A percentile compares a stretch with the other conserved stretches of the same genome.
These are phyloP conservation scores for Salix arbutifolia DNA, from an alignment of 345 rosid species.

Conservation along the genomic window DNA sequence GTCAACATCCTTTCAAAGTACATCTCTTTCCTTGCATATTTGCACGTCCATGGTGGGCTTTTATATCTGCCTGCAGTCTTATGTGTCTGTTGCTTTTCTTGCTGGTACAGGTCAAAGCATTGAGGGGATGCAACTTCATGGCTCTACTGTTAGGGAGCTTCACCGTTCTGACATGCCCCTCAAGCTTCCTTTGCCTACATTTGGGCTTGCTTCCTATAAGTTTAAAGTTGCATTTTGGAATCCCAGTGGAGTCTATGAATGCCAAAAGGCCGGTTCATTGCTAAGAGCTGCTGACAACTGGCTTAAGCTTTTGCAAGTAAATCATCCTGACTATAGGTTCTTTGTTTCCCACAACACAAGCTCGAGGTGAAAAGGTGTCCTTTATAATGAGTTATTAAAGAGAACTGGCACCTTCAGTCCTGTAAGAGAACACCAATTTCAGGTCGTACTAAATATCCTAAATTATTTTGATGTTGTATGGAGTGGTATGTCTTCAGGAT, in stretches of 20 bases:
- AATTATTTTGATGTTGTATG: background rate
- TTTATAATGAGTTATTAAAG: background rate
- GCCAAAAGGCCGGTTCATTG: conserved; percentile 51
- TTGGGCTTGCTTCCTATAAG: conserved; percentile 84
- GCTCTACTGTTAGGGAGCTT: conserved; percentile 34
- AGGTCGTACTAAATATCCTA: background rate
- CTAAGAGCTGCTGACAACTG: conserved; percentile 61
- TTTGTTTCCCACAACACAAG: conserved; percentile 47
- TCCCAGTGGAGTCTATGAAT: conserved; percentile 44
- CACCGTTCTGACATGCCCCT: conserved; percentile 21
- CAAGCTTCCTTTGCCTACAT: conserved; percentile 57
- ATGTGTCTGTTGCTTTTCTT: background rate
- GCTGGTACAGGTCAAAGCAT: conserved; percentile 35
- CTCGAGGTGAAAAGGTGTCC: conserved; percentile 11
- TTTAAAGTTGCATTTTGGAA: conserved; percentile 74
- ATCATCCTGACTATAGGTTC: conserved; percentile 76
- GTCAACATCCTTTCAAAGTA: conserved; percentile 58
- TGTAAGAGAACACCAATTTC: conserved; percentile 15
- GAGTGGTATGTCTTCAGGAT: background rate
- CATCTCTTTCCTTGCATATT: background rate
- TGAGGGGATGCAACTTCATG: conserved; percentile 17
- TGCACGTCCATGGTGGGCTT: background rate
- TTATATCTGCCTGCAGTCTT: background rate
- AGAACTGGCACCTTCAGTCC: conserved; percentile 11
- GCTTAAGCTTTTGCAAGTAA: conserved; percentile 62